A percentile compares a stretch with the other conserved stretches of the same genome.
These are phyloP conservation scores for Pyrenula massariospora DNA, from an alignment of 495 filamentous ascomycete species.

Conservation along the genomic window DNA sequence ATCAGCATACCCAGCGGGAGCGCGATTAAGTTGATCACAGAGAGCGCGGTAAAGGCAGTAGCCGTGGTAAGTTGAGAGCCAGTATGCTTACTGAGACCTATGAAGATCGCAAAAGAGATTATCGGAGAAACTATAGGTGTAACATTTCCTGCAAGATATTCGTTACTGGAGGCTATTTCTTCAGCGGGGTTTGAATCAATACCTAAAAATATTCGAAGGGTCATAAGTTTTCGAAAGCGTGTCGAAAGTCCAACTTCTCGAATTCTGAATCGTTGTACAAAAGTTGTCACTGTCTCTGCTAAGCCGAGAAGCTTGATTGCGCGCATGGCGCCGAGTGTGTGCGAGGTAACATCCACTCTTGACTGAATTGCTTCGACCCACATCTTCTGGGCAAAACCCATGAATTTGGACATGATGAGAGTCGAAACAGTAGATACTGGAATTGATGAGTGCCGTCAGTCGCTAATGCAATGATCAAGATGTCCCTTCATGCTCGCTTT, in stretches of 20 bases:
- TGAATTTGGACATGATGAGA: slow-evolving; percentile 10
- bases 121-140: slow-evolving; percentile 7
- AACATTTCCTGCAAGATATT: neutral
- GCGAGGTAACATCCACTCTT: slow-evolving; percentile 31
- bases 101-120: slow-evolving; percentile 8
- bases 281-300: slow-evolving; percentile 1
- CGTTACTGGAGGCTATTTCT: neutral
- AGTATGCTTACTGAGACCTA: neutral
- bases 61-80: slow-evolving; percentile 5
- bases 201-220: slow-evolving; percentile 3
- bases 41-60: slow-evolving; percentile 10
- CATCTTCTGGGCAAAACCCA: slow-evolving; percentile 25
- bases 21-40: slow-evolving; percentile 9
- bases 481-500: no score
- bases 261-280: slow-evolving; percentile 4
- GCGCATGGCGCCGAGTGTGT: slow-evolving; percentile 10
- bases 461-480: no score
- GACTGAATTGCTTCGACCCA: slow-evolving; percentile 36
- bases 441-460: no score
- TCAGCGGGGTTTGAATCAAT: neutral
- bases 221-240: slow-evolving; percentile 4
- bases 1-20: slow-evolving; percentile 18
- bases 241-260: slow-evolving; percentile 10
- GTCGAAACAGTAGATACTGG: neutral
- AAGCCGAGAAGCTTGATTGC: slow-evolving; percentile 7